These are phyloP conservation scores for Syncephalastrum racemosum DNA, from an alignment of 371 early-diverging fungal species.

Conservation along the genomic window DNA sequence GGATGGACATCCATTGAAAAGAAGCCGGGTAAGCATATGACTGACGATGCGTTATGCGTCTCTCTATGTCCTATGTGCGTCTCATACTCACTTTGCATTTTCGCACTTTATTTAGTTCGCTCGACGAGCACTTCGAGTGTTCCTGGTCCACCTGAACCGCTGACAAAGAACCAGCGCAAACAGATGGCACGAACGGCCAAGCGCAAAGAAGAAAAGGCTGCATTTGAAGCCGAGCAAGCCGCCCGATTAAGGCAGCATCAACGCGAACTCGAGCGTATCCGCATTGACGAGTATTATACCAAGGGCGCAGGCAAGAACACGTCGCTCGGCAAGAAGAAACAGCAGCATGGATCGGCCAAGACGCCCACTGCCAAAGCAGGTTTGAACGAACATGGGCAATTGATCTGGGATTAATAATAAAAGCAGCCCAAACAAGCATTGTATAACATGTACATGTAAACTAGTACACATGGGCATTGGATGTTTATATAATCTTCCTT, in stretches of 20 bases:
- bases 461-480: no score
- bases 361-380: constrained; percentile 26
- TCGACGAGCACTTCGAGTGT: background rate
- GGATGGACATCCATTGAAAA: constrained; percentile 24
- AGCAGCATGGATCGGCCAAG: constrained; percentile 22
- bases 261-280: constrained; percentile 32
- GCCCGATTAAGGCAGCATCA: constrained; percentile 53
- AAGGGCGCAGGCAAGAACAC: constrained; percentile 25
- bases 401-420: constrained; percentile 40
- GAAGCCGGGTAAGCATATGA: constrained; percentile 16
- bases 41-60: no score
- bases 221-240: constrained; percentile 41
- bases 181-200: constrained; percentile 43
- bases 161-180: constrained; percentile 59
- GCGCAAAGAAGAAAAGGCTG: constrained; percentile 42
- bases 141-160: constrained; percentile 16
- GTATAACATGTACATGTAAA: no score
- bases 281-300: constrained; percentile 42
- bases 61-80: background rate
- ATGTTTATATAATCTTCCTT: no score
- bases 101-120: no score
- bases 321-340: background rate
- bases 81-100: no score
- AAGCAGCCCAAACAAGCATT: no score
- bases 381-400: constrained; percentile 39